phyloP scores from a whole-genome alignment of 106 monocot species.

The Allium sativum region DNA sequence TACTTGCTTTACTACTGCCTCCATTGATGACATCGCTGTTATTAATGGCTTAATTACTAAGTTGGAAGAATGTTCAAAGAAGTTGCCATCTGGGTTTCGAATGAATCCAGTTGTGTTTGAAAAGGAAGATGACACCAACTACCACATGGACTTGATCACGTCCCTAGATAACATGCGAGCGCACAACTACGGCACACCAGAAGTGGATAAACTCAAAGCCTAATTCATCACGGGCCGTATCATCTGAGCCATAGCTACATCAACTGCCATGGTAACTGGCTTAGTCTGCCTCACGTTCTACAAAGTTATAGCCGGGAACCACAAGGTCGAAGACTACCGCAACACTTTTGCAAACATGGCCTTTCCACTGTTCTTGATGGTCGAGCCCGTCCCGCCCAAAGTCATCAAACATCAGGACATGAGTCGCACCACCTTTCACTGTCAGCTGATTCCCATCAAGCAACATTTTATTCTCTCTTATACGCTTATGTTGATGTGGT shows the following conservation, averaged over 20 bases:
- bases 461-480: too few relatives aligned
- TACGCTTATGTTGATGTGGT: too few relatives aligned
- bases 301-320: constrained; percentile 43
- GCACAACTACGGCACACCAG: constrained; percentile 49
- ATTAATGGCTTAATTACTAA: constrained; percentile 55
- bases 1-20: constrained; percentile 44
- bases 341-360: constrained; percentile 54
- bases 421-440: constrained; percentile 35
- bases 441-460: too few relatives aligned
- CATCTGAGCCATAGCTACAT: constrained; percentile 41
- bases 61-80: constrained; percentile 50
- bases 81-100: constrained; percentile 44
- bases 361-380: constrained; percentile 44
- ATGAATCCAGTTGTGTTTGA: constrained; percentile 88
- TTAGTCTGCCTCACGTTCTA: constrained; percentile 55
- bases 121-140: constrained; percentile 62
- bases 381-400: constrained; percentile 50
- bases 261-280: constrained; percentile 55
- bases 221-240: constrained; percentile 50
- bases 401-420: constrained; percentile 27
- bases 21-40: constrained; percentile 65
- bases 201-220: constrained; percentile 59
- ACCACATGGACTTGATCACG: constrained; percentile 58
- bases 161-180: constrained; percentile 60
- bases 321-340: constrained; percentile 48